phyloP scores from a whole-genome alignment of 768 basidiomycete species.

The Psilocybe cubensis region DNA sequence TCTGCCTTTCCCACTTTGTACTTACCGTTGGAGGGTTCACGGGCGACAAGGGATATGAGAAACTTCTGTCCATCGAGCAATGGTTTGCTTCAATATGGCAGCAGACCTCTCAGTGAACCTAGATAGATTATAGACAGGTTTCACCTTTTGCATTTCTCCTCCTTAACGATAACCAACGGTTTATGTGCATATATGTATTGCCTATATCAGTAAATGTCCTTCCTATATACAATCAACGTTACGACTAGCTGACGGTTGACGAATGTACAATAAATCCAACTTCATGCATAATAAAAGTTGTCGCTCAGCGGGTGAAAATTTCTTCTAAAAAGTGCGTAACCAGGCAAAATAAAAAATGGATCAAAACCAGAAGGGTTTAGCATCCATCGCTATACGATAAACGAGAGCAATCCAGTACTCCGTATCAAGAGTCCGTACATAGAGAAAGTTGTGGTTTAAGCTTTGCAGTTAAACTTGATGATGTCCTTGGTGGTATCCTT shows the following conservation, averaged over 20 bases:
- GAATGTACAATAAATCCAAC: conserved; percentile 6
- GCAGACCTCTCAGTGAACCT: conserved; percentile 3
- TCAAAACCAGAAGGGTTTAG: not conserved
- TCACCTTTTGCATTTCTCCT: not conserved
- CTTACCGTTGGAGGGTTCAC: conserved; percentile 51
- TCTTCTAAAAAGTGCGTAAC: not conserved
- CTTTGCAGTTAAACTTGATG: not conserved
- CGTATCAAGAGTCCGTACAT: conserved; percentile 1
- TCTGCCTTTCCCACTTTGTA: conserved; percentile 52
- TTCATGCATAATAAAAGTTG: not conserved
- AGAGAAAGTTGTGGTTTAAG: not conserved
- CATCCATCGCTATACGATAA: not conserved
- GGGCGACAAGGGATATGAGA: conserved; percentile 47
- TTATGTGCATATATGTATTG: not conserved
- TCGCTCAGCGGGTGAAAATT: conserved; percentile 4
- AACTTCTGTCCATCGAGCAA: conserved; percentile 42
- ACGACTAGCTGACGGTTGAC: not conserved
- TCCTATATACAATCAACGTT: not conserved
- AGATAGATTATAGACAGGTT: not conserved
- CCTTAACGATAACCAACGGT: too few species aligned
- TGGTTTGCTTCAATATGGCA: conserved; percentile 34
- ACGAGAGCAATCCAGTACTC: not conserved
- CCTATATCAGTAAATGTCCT: not conserved
- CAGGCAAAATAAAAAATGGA: conserved; percentile 2
- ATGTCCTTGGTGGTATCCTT: not conserved